phyloP scores from a whole-genome alignment of 2,329 filamentous ascomycete species.

The Podosphaera aphanis region DNA sequence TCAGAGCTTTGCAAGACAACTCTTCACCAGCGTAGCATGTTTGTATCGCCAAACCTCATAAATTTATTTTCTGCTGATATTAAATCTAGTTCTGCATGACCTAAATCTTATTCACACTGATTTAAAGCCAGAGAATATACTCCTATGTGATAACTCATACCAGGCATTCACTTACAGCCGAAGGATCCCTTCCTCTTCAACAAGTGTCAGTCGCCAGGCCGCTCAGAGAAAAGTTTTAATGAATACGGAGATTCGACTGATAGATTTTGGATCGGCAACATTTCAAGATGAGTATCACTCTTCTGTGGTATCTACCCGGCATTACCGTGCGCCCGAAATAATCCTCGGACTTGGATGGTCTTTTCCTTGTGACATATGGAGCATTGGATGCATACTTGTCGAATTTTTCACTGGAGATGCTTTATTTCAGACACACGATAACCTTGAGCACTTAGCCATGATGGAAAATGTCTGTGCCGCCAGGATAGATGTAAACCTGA shows the following conservation, averaged over 20 bases:
- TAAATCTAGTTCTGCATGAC: conserved; percentile 60
- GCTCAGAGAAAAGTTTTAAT: conserved; percentile 40
- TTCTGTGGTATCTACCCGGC: conserved; percentile 44
- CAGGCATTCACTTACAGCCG: conserved; percentile 50
- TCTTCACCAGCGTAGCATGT: conserved; percentile 98
- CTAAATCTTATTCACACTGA: conserved; percentile 90
- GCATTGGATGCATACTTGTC: conserved; percentile 48
- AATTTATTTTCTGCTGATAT: conserved; percentile 3
- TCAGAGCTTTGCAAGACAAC: conserved; percentile 81
- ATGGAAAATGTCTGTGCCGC: conserved; percentile 44
- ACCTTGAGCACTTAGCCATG: conserved; percentile 51
- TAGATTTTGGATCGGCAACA: conserved; percentile 49
- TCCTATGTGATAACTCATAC: conserved; percentile 39
- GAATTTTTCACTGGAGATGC: conserved; percentile 52
- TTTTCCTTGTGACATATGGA: conserved; percentile 51
- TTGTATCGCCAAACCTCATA: conserved; percentile 21
- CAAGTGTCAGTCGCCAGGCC: conserved; percentile 33
- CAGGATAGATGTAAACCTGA: conserved; percentile 33
- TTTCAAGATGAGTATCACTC: conserved; percentile 54
- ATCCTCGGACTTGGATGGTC: conserved; percentile 50
- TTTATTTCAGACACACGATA: conserved; percentile 49
- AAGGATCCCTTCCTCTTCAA: conserved; percentile 43
- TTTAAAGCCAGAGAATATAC: conserved; percentile 46
- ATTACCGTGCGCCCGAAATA: conserved; percentile 48
- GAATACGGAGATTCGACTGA: conserved; percentile 45